Evolutionary conservation across 768 basidiomycete genomes (phyloP), one percentile per base, ranked within the genome.

Genomic region (Lactarius pseudohatsudake): DNA sequence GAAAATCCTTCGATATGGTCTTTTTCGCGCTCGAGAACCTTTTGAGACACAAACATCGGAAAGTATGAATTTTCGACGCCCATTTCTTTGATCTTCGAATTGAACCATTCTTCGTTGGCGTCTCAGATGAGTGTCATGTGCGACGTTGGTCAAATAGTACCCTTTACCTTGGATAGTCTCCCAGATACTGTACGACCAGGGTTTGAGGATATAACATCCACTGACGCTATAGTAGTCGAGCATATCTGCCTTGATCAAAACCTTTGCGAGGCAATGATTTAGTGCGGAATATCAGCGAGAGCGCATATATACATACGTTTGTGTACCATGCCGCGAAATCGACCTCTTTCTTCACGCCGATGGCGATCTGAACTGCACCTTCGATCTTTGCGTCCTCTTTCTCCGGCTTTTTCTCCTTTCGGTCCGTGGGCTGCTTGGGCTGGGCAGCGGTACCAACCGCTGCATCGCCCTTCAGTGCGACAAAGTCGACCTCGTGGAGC

Each of bases 1-100:
- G 96, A 96, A 80, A 99, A 99, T 2, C 97, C 97, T 76, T 98
- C 97, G 66, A 99, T 94, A 76, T 99, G 97, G 72, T 98, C 88
- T 80, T 98, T 98, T 78, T 99, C 97, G 61, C 92, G 85, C 77
- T 99, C 96, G 64, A 99, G 85, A 30, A 96, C 92, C 64, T 92
- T 94, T 65, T 85, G 77, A 0, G 95, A 96, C 40, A 99, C 91
- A 72, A 98, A 98, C 94, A 99, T 98, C 3, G 97, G 97, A 85
- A 99, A 99, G 75, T 98, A 99, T 4, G 94, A 89, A 76, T 98
- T 98, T 76, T 97, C 92, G 20, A 98, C 96, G 56, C 90, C 97
- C 74, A 98, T 84, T 70, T 91, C 91, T 78, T 92, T 95, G 82
- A 98, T 99, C 73, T 89, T 81, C 45, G 79, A 78, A 77, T 99